These are phyloP conservation scores for Blastobotrys capitulatus DNA, from an alignment of 1,139 yeast genomes.

Conservation along the genomic window DNA sequence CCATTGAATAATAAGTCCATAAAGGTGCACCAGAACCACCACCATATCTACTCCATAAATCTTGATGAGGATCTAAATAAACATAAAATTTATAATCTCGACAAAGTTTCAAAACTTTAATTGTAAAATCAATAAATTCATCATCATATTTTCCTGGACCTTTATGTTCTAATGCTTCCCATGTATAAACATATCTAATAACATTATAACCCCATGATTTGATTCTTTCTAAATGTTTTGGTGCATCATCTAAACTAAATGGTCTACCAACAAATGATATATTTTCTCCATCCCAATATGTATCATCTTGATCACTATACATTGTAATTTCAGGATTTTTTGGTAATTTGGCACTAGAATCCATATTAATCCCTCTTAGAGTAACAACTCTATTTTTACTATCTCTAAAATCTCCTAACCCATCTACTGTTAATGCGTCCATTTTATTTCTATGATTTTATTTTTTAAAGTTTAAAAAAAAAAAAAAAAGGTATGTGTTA, in stretches of 20 bases:
- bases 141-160: conserved; percentile 86
- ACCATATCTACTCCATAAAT: conserved; percentile 82
- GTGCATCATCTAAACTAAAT: conserved; percentile 68
- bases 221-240: conserved; percentile 59
- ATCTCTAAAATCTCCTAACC: conserved; percentile 56
- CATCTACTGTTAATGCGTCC: conserved; percentile 30
- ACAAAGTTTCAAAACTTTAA: conserved; percentile 54
- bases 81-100: conserved; percentile 67
- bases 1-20: conserved; percentile 96
- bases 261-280: conserved; percentile 83
- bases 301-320: conserved; percentile 41
- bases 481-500: background rate
- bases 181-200: conserved; percentile 69
- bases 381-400: conserved; percentile 49
- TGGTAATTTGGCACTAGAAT: conserved; percentile 67
- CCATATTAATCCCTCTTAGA: conserved; percentile 73
- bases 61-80: conserved; percentile 87
- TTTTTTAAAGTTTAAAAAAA: background rate
- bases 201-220: conserved; percentile 80
- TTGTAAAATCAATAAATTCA: conserved; percentile 66
- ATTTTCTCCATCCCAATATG: conserved; percentile 61
- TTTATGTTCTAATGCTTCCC: conserved; percentile 90
- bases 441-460: background rate
- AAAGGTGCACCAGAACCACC: conserved; percentile 98
- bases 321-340: conserved; percentile 49